phyloP scores from a whole-genome alignment of 768 basidiomycete genomes.

The Chiua virens region DNA sequence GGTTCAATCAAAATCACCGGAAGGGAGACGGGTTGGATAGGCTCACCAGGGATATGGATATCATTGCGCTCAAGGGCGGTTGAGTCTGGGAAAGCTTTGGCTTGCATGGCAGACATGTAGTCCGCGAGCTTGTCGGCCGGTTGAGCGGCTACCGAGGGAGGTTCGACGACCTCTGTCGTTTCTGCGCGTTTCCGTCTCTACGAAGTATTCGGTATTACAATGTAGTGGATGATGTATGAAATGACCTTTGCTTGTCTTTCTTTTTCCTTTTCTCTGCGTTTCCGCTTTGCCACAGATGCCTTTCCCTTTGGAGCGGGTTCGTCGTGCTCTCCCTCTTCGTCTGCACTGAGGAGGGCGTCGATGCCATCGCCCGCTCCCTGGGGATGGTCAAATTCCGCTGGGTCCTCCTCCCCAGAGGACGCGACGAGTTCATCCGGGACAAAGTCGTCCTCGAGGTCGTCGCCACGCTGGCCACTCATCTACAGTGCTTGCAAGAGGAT shows the following conservation, averaged over 20 bases:
- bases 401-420: conserved; percentile 57
- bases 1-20: conserved; percentile 46
- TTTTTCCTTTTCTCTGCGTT: conserved; percentile 71
- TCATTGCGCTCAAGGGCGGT: conserved; percentile 81
- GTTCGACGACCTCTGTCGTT: conserved; percentile 36
- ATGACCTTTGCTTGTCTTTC: conserved; percentile 68
- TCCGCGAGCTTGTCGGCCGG: conserved; percentile 56
- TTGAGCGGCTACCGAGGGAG: conserved; percentile 53
- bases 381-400: conserved; percentile 19
- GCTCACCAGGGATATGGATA: conserved; percentile 72
- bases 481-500: not conserved
- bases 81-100: conserved; percentile 65
- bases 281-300: conserved; percentile 54
- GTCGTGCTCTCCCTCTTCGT: conserved; percentile 42
- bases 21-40: not conserved
- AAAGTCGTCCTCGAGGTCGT: conserved; percentile 86
- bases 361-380: conserved; percentile 37
- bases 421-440: conserved; percentile 67
- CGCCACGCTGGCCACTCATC: conserved; percentile 48
- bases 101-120: conserved; percentile 66
- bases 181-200: conserved; percentile 70
- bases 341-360: conserved; percentile 43
- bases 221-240: conserved; percentile 12
- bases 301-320: conserved; percentile 22
- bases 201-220: conserved; percentile 9